A percentile compares a stretch with the other conserved stretches of the same genome.
Conservation (phyloP, 2,329 filamentous ascomycete species). For the Corinectria fuckeliana region DNA sequence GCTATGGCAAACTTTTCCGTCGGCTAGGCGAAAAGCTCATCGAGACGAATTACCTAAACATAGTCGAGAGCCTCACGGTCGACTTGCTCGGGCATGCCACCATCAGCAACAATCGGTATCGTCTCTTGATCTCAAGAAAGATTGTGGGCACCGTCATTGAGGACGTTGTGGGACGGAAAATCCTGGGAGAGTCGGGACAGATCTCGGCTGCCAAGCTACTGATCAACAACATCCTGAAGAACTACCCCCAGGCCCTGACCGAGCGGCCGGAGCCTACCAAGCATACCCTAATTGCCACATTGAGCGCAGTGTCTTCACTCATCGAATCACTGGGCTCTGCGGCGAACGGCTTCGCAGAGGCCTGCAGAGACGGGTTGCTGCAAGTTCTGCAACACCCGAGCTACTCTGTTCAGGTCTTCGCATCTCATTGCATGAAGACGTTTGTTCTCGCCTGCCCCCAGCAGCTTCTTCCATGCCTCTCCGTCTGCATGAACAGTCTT, state of each 20-base stretch:
- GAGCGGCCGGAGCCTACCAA: slow-evolving; percentile 90
- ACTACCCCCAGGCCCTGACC: slow-evolving; percentile 88
- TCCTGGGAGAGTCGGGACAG: slow-evolving; percentile 90
- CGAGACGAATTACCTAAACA: slow-evolving; percentile 80
- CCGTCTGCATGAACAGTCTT: slow-evolving; percentile 95
- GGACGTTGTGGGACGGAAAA: slow-evolving; percentile 78
- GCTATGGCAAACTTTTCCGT: slow-evolving; percentile 82
- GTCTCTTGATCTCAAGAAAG: slow-evolving; percentile 81
- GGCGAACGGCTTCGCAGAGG: slow-evolving; percentile 77
- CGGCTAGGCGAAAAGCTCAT: slow-evolving; percentile 82
- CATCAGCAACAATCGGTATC: slow-evolving; percentile 85
- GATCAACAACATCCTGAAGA: slow-evolving; percentile 88
- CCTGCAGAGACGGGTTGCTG: slow-evolving; percentile 83
- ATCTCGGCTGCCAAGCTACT: slow-evolving; percentile 80
- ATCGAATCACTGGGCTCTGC: slow-evolving; percentile 84
- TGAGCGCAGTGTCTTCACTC: slow-evolving; percentile 81
- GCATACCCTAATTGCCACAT: slow-evolving; percentile 77
- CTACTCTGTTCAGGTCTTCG: slow-evolving; percentile 93
- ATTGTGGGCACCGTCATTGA: slow-evolving; percentile 86
- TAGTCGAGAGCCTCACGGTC: slow-evolving; percentile 79
- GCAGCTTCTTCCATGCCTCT: slow-evolving; percentile 87
- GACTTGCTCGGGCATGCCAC: slow-evolving; percentile 80
- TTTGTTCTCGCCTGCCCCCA: slow-evolving; percentile 92
- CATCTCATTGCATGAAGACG: slow-evolving; percentile 82
- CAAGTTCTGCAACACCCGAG: slow-evolving; percentile 94